Percentiles rank a stretch among this genome's conserved stretches.
These are phyloP conservation scores for Fagus sylvatica DNA, from an alignment of 306 rosid species.

Conservation along the genomic window DNA sequence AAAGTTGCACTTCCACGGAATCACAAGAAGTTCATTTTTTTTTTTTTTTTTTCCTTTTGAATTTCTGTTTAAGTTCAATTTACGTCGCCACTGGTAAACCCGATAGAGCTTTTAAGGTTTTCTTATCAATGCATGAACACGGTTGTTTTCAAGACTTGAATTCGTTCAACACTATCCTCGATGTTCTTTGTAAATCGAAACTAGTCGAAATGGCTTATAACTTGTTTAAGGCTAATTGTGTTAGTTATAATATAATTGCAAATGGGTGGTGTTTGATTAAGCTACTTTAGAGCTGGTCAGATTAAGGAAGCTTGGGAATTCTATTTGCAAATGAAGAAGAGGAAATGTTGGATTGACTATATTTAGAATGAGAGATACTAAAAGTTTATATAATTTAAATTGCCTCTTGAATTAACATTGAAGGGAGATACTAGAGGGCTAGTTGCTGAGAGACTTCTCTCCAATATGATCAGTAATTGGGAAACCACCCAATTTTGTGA, in stretches of 20 bases:
- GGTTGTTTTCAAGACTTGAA: constrained; percentile 71
- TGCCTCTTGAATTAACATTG: not conserved
- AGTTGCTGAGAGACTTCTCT: constrained; percentile 59
- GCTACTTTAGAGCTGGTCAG: constrained; percentile 70
- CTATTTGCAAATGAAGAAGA: constrained; percentile 74
- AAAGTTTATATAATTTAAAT: too few species aligned
- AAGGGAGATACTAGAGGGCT: constrained; percentile 72
- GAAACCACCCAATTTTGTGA: constrained; percentile 58
- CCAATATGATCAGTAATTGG: constrained; percentile 40
- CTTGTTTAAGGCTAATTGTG: constrained; percentile 58
- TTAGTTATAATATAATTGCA: constrained; percentile 73
- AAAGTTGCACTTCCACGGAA: too few species aligned
- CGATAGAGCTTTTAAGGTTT: constrained; percentile 69
- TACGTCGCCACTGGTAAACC: constrained; percentile 82
- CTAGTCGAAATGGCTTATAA: constrained; percentile 72
- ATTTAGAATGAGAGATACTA: too few species aligned
- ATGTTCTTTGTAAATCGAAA: constrained; percentile 67
- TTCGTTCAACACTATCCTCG: constrained; percentile 74
- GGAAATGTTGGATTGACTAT: constrained; percentile 76
- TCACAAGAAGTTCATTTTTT: too few species aligned
- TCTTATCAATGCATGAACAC: constrained; percentile 65
- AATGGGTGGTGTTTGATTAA: constrained; percentile 85
- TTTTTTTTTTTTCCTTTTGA: too few species aligned
- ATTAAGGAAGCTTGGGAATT: constrained; percentile 84
- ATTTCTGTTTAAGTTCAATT: too few species aligned